Base-by-base conservation (phyloP, 176 grass and related monocot species). In the Ensete glaucum region DNA sequence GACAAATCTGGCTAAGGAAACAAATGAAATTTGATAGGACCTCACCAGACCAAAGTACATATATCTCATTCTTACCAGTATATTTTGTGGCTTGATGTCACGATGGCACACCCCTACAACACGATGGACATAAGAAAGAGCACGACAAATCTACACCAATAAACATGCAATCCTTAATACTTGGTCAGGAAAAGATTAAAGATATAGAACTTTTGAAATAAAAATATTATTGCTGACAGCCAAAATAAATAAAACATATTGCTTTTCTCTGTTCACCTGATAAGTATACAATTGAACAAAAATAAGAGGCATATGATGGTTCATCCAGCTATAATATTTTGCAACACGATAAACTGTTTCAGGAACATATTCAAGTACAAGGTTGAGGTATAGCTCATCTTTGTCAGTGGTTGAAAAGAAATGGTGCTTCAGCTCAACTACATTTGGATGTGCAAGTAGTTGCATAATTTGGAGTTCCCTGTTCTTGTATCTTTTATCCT, bases 81-180 rank as follows among this genome's bases (percentile, higher is more conserved):
- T 8, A 80, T 80, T 80, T 51, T 80, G 78, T 80, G 78, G 78
- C 26, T 80, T 80, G 9, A 80, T 80, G 20, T 80, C 78, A 20
- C 78, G 66, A 72, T 79, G 77, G 65, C 77, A 79, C 52, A 79
- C 77, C 4, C 65, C 62, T 56, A 79, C 25, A 29, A 65, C 54
- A 60, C 64, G 27, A 80, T 80, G 78, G 6, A 62, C 62, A 23
- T 80, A 80, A 59, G 67, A 17, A 50, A 80, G 78, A 57, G 67
- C 78, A 71, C 68, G 67, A 60, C 67, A 80, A 22, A 80, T 80
- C 78, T 80, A 51, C 53, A 50, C 13, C 52, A 68, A 54, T 68
- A 68, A 78, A 26, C 11, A 69, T 53, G 14, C 10, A 56, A 11
- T 53, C 15, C 24, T 77, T 11, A 43, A 43, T 43, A 17, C 17